phyloP scores from a whole-genome alignment of 2,329 filamentous ascomycete genomes.

The Aspergillus tubingensis region DNA sequence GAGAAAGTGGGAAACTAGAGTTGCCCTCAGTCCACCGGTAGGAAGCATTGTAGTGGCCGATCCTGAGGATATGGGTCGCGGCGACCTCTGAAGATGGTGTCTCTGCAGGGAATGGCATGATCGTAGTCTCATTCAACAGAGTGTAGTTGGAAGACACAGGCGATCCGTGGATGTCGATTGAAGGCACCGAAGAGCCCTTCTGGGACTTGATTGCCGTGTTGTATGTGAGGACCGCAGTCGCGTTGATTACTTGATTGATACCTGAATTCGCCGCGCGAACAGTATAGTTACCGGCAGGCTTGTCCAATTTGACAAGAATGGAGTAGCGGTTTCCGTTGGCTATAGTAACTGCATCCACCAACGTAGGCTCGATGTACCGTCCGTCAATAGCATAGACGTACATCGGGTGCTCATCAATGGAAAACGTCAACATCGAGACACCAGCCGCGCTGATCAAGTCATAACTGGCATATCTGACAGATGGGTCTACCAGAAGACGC shows the following conservation, averaged over 20 bases:
- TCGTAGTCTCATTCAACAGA: slow-evolving; percentile 46
- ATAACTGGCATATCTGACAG: slow-evolving; percentile 51
- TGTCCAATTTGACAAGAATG: slow-evolving; percentile 45
- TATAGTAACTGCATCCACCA: slow-evolving; percentile 33
- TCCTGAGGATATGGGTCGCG: slow-evolving; percentile 46
- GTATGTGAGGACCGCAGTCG: slow-evolving; percentile 53
- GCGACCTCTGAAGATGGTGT: slow-evolving; percentile 47
- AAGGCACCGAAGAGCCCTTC: slow-evolving; percentile 37
- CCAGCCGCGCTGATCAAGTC: slow-evolving; percentile 55
- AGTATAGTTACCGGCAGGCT: slow-evolving; percentile 51
- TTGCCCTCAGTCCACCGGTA: slow-evolving; percentile 57
- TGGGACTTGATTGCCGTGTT: slow-evolving; percentile 23
- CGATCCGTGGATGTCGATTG: slow-evolving; percentile 53
- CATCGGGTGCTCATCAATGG: slow-evolving; percentile 45
- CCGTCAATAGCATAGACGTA: slow-evolving; percentile 46
- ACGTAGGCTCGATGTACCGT: slow-evolving; percentile 38
- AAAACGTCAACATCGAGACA: slow-evolving; percentile 51
- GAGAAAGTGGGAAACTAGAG: slow-evolving; percentile 39
- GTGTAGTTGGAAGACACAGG: slow-evolving; percentile 44
- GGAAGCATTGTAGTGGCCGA: slow-evolving; percentile 38
- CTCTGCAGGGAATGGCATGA: slow-evolving; percentile 52
- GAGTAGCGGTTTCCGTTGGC: slow-evolving; percentile 39
- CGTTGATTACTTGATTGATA: slow-evolving; percentile 57
- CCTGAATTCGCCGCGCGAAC: slow-evolving; percentile 55
- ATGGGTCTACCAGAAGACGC: slow-evolving; percentile 42